These are phyloP conservation scores for Fraxinus baroniana DNA, from an alignment of 305 asterid genomes.

Conservation along the genomic window DNA sequence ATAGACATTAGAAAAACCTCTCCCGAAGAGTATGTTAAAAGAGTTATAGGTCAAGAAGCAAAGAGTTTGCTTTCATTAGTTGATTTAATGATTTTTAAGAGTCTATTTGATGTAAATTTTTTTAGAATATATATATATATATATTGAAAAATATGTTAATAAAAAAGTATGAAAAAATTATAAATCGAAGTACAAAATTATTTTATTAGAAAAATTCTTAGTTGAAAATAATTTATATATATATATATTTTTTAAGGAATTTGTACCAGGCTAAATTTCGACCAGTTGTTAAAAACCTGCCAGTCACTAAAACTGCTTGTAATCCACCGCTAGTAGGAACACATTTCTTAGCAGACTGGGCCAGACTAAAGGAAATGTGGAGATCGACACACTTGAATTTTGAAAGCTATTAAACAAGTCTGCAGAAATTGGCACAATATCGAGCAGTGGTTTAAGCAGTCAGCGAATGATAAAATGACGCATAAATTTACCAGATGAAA, in stretches of 20 bases:
- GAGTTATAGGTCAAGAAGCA: not conserved
- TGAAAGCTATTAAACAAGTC: not conserved
- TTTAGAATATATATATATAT: no score
- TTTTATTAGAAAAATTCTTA: no score
- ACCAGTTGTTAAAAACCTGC: not conserved
- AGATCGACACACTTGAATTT: not conserved
- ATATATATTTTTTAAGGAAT: no score
- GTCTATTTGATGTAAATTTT: not conserved
- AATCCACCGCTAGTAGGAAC: not conserved
- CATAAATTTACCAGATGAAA: not conserved
- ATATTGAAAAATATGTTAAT: not conserved
- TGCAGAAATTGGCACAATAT: not conserved
- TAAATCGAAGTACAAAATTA: no score
- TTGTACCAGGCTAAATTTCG: not conserved
- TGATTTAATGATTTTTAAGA: not conserved
- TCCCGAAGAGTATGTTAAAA: no score
- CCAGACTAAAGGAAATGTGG: not conserved
- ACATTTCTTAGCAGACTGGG: not conserved
- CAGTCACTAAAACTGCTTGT: not conserved
- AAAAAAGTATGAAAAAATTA: no score
- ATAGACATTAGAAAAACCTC: not conserved
- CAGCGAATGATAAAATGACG: not conserved
- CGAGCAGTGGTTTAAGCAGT: not conserved
- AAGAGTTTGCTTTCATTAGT: not conserved
- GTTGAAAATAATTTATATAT: not conserved